These are phyloP conservation scores for Rhododendron molle DNA, from an alignment of 148 eudicot species.

Conservation along the genomic window DNA sequence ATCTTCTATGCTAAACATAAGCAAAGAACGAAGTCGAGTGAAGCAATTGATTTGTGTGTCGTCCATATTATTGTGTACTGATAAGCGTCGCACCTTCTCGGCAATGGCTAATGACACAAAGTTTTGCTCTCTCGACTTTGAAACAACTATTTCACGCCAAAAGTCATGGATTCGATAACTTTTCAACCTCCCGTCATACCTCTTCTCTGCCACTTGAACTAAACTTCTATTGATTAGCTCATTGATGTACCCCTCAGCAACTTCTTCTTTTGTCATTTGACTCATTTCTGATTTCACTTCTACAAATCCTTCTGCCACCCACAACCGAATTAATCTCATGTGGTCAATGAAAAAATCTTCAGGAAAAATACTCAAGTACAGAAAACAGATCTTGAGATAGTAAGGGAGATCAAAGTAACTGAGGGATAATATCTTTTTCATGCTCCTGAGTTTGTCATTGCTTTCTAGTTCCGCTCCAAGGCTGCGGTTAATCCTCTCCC, in stretches of 20 bases:
- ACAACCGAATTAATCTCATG: neutral
- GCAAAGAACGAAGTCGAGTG: neutral
- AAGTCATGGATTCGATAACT: neutral
- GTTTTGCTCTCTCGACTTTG: neutral
- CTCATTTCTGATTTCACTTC: neutral
- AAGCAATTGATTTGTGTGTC: neutral
- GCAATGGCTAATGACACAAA: neutral
- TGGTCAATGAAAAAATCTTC: neutral
- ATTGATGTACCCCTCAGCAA: neutral
- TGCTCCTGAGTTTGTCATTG: neutral
- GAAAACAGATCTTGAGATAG: neutral
- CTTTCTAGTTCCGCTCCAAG: neutral
- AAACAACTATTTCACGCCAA: neutral
- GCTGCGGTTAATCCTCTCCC: neutral
- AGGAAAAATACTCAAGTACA: slow-evolving; percentile 8
- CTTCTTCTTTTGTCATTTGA: neutral
- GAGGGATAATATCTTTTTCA: neutral
- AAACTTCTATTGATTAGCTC: neutral
- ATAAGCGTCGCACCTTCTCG: neutral
- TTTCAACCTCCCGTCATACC: accelerated
- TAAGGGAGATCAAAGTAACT: neutral
- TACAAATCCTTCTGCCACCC: neutral
- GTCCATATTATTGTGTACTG: neutral
- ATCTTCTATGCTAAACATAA: neutral
- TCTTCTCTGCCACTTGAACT: neutral